Conservation (phyloP, 1,139 yeast species). For the Taiozyma onychis region DNA sequence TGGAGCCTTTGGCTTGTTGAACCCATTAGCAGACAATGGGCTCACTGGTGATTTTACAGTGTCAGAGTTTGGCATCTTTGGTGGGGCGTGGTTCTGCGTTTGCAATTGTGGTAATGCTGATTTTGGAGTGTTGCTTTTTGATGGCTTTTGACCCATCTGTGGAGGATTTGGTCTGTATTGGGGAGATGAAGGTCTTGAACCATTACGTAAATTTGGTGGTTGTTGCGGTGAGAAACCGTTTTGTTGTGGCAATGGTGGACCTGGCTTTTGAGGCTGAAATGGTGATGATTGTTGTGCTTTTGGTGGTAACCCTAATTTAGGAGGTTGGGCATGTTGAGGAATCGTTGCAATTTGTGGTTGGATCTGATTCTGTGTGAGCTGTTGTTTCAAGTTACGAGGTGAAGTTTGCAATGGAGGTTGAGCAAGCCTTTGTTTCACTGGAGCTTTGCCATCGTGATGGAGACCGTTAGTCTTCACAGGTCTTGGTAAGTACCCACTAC, state of each 20-base stretch:
- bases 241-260: slow-evolving; percentile 4
- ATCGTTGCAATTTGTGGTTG: background rate
- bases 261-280: background rate
- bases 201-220: background rate
- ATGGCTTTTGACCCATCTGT: background rate
- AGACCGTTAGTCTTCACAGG: background rate
- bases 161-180: background rate
- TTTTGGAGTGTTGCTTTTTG: background rate
- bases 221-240: background rate
- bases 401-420: background rate
- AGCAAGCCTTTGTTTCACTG: background rate
- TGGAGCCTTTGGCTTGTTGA: background rate
- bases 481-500: background rate
- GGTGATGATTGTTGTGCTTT: background rate
- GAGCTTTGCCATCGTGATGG: background rate
- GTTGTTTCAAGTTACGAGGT: background rate
- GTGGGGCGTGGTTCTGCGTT: background rate
- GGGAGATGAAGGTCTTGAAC: background rate
- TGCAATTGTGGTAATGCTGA: background rate
- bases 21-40: background rate
- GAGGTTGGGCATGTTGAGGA: background rate
- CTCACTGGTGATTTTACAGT: background rate
- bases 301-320: background rate
- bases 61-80: background rate
- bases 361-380: background rate